These are phyloP conservation scores for Coniochaeta ligniaria DNA, from an alignment of 2,329 filamentous ascomycete genomes.

Conservation along the genomic window DNA sequence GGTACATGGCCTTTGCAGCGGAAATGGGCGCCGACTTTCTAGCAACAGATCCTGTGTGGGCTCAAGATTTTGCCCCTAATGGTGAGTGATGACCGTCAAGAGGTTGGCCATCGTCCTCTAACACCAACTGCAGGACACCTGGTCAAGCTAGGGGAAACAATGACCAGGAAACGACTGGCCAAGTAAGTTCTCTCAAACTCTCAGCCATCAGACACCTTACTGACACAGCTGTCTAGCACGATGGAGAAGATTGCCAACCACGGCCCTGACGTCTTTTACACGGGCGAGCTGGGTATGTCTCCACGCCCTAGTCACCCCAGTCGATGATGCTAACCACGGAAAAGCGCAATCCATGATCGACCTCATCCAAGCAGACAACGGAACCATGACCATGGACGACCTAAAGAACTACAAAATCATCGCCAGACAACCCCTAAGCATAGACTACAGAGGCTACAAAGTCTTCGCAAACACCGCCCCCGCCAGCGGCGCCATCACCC, in stretches of 20 bases:
- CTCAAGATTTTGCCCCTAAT: conserved; percentile 80
- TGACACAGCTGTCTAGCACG: conserved; percentile 31
- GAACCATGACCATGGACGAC: conserved; percentile 81
- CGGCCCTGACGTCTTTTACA: conserved; percentile 40
- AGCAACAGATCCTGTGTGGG: conserved; percentile 69
- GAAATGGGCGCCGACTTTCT: conserved; percentile 57
- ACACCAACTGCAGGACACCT: conserved; percentile 42
- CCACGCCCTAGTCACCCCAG: background rate
- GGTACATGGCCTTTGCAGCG: conserved; percentile 48
- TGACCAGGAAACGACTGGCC: conserved; percentile 76
- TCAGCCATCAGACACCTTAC: no score
- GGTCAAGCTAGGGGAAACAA: conserved; percentile 64
- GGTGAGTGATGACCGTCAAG: conserved; percentile 27
- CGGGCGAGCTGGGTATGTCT: conserved; percentile 29
- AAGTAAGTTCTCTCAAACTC: conserved; percentile 22
- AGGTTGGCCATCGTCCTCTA: background rate
- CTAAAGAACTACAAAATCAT: conserved; percentile 64
- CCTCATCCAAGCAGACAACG: conserved; percentile 60
- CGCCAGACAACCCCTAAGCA: conserved; percentile 50
- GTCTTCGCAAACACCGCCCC: conserved; percentile 67
- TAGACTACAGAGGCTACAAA: conserved; percentile 62
- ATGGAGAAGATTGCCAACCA: conserved; percentile 68
- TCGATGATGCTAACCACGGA: background rate
- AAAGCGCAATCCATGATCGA: conserved; percentile 62
- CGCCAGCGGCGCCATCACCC: conserved; percentile 67